Base-by-base conservation (phyloP, 108 stramenopile genomes). In the Licmophora abbreviata region DNA sequence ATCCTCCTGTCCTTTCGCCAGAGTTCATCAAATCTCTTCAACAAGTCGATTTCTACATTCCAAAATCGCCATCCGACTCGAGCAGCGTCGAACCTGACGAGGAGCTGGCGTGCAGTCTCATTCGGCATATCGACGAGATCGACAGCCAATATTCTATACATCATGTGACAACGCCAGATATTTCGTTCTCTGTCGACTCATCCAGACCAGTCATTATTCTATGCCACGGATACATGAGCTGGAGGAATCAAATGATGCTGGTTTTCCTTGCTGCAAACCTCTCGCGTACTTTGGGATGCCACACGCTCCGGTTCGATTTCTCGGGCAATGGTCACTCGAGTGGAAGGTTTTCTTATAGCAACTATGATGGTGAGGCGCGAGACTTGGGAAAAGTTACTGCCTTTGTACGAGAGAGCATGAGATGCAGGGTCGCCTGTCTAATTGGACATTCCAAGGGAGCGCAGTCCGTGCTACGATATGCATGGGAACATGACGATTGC, bases 241-340 rank as follows among this genome's bases (percentile, higher is more conserved):
- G 68, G 68, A 64, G 68, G 18, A 69, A 69, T 48, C 68, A 69
- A 49, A 64, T 69, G 63, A 20, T 69, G 11, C 24, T 69, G 8
- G 34, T 27, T 27, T 51, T 64, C 42, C 25, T 69, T 2, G 63
- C 58, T 26, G 41, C 51, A 12, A 44, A 58, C 24, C 30, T 69
- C 10, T 45, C 63, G 1, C 33, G 10, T 4, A 30, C 5, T 4
- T 10, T 69, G 37, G 37, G 60, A 28, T 50, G 36, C 9, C 63
- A 69, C 32, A 51, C 52, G 4, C 28, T 69, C 17, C 63, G 68
- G 17, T 69, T 69, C 44, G 68, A 69, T 48, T 69, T 69, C 54
- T 50, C 61, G 28, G 68, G 68, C 5, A 64, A 69, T 60, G 68
- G 68, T 7, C 68, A 69, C 25, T 69, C 68, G 4, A 24, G 21